These are phyloP conservation scores for Candolleomyces aberdarensis DNA, from an alignment of 768 basidiomycete genomes.

Conservation along the genomic window DNA sequence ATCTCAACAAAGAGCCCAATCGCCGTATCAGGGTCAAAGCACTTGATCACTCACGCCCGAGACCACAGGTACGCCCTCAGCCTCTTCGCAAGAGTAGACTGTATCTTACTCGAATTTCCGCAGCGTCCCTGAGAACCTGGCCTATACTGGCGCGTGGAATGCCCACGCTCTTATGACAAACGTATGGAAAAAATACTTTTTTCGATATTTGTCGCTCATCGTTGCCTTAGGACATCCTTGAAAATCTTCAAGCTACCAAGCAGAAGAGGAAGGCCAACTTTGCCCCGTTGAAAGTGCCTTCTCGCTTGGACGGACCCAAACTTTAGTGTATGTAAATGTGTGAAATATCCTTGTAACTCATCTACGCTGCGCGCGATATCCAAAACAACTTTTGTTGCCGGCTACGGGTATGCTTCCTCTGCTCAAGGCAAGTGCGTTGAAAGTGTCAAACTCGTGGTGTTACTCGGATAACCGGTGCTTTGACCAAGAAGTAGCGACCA, in stretches of 20 bases:
- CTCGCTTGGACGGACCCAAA: not conserved
- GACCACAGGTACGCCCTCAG: slow-evolving; percentile 63
- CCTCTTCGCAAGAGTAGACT: not conserved
- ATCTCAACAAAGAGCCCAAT: slow-evolving; percentile 80
- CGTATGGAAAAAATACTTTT: slow-evolving; percentile 18
- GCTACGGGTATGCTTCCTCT: too few species aligned
- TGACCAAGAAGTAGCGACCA: too few species aligned
- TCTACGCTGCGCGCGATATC: too few species aligned
- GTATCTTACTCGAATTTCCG: not conserved
- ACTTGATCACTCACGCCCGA: slow-evolving; percentile 69
- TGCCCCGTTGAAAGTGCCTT: slow-evolving; percentile 8
- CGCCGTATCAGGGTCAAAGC: slow-evolving; percentile 75
- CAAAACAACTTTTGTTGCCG: too few species aligned
- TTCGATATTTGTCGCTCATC: not conserved
- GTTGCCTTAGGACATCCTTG: slow-evolving; percentile 33
- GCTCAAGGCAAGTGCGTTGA: too few species aligned
- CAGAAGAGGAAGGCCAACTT: slow-evolving; percentile 30
- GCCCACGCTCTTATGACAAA: slow-evolving; percentile 38
- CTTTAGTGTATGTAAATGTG: not conserved
- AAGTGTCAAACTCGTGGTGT: too few species aligned
- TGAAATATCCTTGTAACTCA: too few species aligned
- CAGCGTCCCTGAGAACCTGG: slow-evolving; percentile 40
- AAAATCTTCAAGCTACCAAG: slow-evolving; percentile 30
- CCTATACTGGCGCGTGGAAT: slow-evolving; percentile 45
- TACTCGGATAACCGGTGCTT: too few species aligned